Evolutionary conservation across 495 filamentous ascomycete genomes (phyloP), one percentile per base, ranked within the genome.

Genomic region (Pyrenula aspistea): DNA sequence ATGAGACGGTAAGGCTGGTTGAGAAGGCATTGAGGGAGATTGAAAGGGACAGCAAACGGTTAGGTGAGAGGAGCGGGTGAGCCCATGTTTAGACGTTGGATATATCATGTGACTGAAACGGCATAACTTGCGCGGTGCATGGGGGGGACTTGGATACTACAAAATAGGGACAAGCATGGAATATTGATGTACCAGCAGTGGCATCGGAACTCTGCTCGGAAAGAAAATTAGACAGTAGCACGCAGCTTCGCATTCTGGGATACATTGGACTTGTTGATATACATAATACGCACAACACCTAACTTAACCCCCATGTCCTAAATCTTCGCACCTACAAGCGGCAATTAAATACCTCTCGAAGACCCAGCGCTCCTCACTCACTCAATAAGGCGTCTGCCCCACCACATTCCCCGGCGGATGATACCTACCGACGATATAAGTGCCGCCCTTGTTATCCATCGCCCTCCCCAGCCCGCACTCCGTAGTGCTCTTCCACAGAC

Each of bases 1-100:
- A 79, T 55, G 73, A 83, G 25, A 75, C 72, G 59, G 64, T 77
- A 10, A 72, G 69, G 67, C 58, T 86, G 56, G 74, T 82, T 0
- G 73, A 82, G 56, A 68, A 71, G 25, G 71, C 69, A 23, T 50
- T 70, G 60, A 65, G 67, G 54, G 62, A 72, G 52, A 57, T 60
- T 24, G 22, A 31, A 24, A 42, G 10, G 51, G 54, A 54, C 25
- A 15, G 31, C 31, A 42, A 42, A 42, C 4, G 15, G 31, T 4
- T 15, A 15, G 15, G 31, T 42, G 31, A 15, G 31, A 42, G 31
- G 31, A 42, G 4, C 4, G 15, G 31, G 31, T 42, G 31, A 42
- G 15, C 15, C 8, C 31, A 15, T 42, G n/a, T n/a, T n/a, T n/a
- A n/a, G n/a, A n/a, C n/a, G 4, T 8, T 42, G 31, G 31, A 42